Evolutionary conservation across 345 rosid species (phyloP).

Genomic region (Eucalyptus curtisii): DNA sequence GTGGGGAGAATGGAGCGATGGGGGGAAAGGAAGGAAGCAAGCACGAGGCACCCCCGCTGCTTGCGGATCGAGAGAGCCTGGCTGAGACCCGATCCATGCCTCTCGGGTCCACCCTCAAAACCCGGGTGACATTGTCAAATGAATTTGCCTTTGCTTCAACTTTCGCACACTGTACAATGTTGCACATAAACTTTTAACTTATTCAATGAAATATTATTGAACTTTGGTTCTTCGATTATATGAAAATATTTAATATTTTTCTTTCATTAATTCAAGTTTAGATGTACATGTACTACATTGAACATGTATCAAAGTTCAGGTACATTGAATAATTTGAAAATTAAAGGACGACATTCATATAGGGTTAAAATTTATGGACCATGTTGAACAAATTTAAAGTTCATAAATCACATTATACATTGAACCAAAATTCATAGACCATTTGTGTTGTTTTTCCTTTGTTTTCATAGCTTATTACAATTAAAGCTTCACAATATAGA

Average conservation of each 20-base stretch:
- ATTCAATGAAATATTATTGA: no score
- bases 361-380: accelerated
- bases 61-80: background rate
- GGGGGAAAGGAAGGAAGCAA: background rate
- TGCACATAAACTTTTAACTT: background rate
- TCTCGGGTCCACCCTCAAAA: background rate
- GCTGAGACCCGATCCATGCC: background rate
- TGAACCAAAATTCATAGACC: accelerated
- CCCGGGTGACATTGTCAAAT: background rate
- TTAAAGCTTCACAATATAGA: background rate
- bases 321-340: no score
- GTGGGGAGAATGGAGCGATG: background rate
- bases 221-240: no score
- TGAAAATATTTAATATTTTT: no score
- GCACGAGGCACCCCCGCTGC: background rate
- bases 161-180: no score
- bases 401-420: accelerated
- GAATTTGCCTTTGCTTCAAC: background rate
- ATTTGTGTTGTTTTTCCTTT: background rate
- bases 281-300: no score
- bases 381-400: no score
- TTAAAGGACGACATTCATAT: no score
- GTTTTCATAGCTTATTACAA: background rate
- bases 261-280: no score
- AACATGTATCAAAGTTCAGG: no score